Evolutionary conservation across 2,329 filamentous ascomycete genomes (phyloP).

Genomic region (Bisporella sp.): DNA sequence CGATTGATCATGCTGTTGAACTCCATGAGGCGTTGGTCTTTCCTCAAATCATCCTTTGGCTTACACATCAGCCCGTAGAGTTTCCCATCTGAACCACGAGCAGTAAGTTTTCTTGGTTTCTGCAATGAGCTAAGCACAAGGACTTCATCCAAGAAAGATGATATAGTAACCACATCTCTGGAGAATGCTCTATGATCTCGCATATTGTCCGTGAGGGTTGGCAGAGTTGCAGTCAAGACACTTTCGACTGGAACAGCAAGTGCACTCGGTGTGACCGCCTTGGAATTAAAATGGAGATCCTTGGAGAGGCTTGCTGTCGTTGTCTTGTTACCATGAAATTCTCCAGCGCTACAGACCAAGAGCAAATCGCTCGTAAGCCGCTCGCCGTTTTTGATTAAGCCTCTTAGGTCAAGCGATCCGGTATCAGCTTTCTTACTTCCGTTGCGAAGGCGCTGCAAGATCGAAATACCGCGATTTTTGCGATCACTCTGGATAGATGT

Average conservation of each 20-base stretch:
- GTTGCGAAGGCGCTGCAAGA: constrained; percentile 43
- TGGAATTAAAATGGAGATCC: constrained; percentile 79
- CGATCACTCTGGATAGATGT: constrained; percentile 73
- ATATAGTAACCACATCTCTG: constrained; percentile 77
- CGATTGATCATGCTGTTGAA: constrained; percentile 98
- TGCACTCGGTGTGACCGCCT: constrained; percentile 68
- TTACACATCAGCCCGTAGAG: constrained; percentile 91
- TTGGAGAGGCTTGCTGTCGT: constrained; percentile 66
- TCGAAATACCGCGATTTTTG: constrained; percentile 42
- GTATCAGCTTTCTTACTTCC: constrained; percentile 44
- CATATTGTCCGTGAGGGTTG: constrained; percentile 63
- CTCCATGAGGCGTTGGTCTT: constrained; percentile 97
- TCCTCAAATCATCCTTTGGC: constrained; percentile 94
- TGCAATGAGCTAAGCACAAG: constrained; percentile 86
- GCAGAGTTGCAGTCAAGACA: constrained; percentile 76
- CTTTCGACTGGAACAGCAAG: constrained; percentile 86
- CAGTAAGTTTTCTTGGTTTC: constrained; percentile 82
- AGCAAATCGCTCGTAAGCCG: constrained; percentile 78
- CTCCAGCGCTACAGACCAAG: constrained; percentile 69
- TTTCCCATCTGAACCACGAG: constrained; percentile 82
- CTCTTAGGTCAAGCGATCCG: constrained; percentile 53
- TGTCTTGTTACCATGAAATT: constrained; percentile 61
- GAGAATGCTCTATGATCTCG: constrained; percentile 82
- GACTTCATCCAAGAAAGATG: constrained; percentile 77
- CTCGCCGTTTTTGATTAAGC: constrained; percentile 70